A percentile compares a stretch with the other conserved stretches of the same genome.
phyloP scores from a whole-genome alignment of 2,329 filamentous ascomycete genomes.

The Botrytis byssoidea region DNA sequence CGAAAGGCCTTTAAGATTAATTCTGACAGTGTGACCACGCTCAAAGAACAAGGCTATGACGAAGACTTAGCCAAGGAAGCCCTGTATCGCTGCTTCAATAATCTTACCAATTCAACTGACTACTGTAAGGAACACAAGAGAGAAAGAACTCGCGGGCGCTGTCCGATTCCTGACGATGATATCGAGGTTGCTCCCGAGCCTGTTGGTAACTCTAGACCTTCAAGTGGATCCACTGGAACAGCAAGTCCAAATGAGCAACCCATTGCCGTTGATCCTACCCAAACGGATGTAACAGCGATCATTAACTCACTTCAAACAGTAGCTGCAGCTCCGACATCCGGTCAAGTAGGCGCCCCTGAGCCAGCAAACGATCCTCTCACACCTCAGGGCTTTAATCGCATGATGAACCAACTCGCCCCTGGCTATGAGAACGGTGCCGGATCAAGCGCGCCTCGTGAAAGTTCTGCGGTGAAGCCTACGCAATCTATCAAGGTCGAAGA shows the following conservation, averaged over 20 bases:
- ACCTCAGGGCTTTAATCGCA: conserved; percentile 26
- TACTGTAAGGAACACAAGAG: conserved; percentile 69
- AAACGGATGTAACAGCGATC: conserved; percentile 23
- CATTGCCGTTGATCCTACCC: conserved; percentile 25
- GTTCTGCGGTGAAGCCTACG: conserved; percentile 14
- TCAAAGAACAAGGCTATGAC: conserved; percentile 50
- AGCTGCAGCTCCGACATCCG: conserved; percentile 9
- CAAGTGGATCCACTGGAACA: conserved; percentile 33
- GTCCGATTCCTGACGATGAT: conserved; percentile 66
- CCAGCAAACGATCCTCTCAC: conserved; percentile 5
- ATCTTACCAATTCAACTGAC: conserved; percentile 57
- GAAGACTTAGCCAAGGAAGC: conserved; percentile 72
- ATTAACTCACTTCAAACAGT: conserved; percentile 27
- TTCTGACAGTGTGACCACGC: conserved; percentile 45
- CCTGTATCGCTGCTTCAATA: conserved; percentile 77
- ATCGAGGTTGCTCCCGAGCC: conserved; percentile 40
- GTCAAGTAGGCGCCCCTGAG: conserved; percentile 11
- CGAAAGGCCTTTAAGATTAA: conserved; percentile 53
- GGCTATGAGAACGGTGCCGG: conserved; percentile 9
- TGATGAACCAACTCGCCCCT: conserved; percentile 25
- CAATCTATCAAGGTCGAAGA: conserved; percentile 20
- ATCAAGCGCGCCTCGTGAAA: conserved; percentile 13
- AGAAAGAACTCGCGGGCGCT: conserved; percentile 60
- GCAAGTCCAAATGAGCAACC: conserved; percentile 35
- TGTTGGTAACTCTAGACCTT: conserved; percentile 25